Base-by-base conservation (phyloP, 805 yeast species). In the Spathaspora boniae region DNA sequence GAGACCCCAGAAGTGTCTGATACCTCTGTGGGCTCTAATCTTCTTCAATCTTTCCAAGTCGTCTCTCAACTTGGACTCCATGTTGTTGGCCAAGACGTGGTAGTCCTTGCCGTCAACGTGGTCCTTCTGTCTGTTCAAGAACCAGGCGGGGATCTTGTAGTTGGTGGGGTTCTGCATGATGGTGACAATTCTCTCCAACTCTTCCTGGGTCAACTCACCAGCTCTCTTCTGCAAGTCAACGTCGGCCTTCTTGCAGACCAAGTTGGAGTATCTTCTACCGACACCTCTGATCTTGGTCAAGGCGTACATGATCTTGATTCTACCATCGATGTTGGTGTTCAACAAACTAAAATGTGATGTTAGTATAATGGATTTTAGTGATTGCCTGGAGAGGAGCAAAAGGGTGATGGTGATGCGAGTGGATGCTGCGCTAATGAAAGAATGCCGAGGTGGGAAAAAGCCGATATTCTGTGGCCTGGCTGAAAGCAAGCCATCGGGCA, bases 241-340 rank as follows among this genome's bases (percentile, higher is more conserved):
- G 81, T 93, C 99, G 65, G 99, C 99, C 84, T 91, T 94, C 86
- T 94, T 94, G 82, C 98, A 93, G 69, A 93, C 96, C 78, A 93
- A 80, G 89, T 94, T 93, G 75, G 98, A 80, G 86, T 91, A 94
- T 80, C 99, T 93, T 78, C 98, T 94, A 80, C 98, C 98, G 65
- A 93, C 98, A 89, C 99, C 99, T 80, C 96, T 86, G 72, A 93
- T 94, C 77, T 89, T 85, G 82, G 98, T 89, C 78, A 93, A 80
- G 72, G 99, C 99, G 86, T 89, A 94, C 93, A 93, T 94, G 75
- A 93, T 82, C 84, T 93, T 93, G 82, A 91, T 91, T 88, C 95
- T 89, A 85, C 99, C 99, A 76, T 93, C 99, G 72, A 93, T 97
- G 89, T 93, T 93, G 78, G 99, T 93, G 88, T 94, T 93, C 78